Base-by-base conservation (phyloP, 1,139 yeast species). In the Suhomyces guaymorum region DNA sequence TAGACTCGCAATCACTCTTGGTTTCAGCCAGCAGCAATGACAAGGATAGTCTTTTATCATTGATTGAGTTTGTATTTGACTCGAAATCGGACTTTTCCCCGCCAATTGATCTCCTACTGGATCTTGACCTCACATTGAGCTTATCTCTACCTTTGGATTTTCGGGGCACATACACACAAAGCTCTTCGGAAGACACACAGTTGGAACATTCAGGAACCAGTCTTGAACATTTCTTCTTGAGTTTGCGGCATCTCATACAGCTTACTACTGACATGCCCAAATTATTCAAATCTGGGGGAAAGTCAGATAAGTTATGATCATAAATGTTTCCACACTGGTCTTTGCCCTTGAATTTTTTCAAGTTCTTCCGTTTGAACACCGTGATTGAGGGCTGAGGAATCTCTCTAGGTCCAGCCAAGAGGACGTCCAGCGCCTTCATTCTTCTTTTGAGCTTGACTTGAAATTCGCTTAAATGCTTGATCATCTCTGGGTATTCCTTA, bases 211-310 rank as follows among this genome's bases (percentile, higher is more conserved):
- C 59, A 4, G 61, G 61, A 7, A 52, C 30, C 3, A 41, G 34
- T 21, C 60, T 37, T 4, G 57, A 44, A 26, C 61, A 57, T 34
- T 47, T 54, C 41, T 54, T 53, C 35, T 57, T 57, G 30, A 49
- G 54, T 34, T 51, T 53, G 10, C 59, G 51, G 37, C 61, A 57
- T 26, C 61, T 41, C 4, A 48, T 28, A 37, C 61, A 57, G 37
- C 59, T 55, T 5, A 49, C 50, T 19, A 46, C 50, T 2, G 59
- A 47, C 18, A 38, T 47, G 7, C 50, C 37, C 3, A 44, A 35
- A 18, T 48, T 51, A 19, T 44, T 33, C 24, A 33, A 25, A 31
- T 47, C 54, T 9, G 47, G 22, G 14, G 51, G 48, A 4, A 51
- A 47, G 7, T 34, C 35, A 7, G 46, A 37, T 11, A 51, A 38